Evolutionary conservation across 768 basidiomycete species (phyloP).

Genomic region (Pseudohyphozyma bogoriensis): DNA sequence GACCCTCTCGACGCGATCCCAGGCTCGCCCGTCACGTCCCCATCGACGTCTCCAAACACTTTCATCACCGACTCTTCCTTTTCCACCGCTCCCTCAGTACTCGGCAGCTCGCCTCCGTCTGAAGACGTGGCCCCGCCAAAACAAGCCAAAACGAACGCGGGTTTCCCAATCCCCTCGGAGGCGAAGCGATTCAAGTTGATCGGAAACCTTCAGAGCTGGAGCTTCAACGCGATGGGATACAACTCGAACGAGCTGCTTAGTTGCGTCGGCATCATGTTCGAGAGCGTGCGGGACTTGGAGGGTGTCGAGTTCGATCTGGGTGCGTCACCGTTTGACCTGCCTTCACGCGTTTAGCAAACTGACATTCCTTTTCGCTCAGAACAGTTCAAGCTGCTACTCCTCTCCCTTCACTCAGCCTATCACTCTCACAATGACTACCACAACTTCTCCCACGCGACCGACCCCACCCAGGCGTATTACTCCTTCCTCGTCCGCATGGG

Average conservation of each 20-base stretch:
- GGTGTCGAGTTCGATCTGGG: slow-evolving; percentile 43
- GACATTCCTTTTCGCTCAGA: slow-evolving; percentile 46
- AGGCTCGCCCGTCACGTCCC: slow-evolving; percentile 14
- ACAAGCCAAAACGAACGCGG: too few species aligned
- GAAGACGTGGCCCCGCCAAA: slow-evolving; percentile 45
- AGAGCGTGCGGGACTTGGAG: slow-evolving; percentile 70
- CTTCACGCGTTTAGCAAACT: background rate
- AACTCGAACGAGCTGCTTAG: slow-evolving; percentile 69
- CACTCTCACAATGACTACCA: slow-evolving; percentile 87
- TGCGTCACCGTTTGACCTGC: slow-evolving; percentile 39
- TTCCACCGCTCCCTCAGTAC: slow-evolving; percentile 9
- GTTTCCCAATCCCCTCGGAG: slow-evolving; percentile 21
- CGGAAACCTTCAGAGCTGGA: slow-evolving; percentile 61
- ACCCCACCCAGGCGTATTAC: slow-evolving; percentile 88
- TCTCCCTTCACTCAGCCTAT: slow-evolving; percentile 77
- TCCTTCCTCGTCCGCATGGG: slow-evolving; percentile 68
- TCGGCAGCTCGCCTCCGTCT: slow-evolving; percentile 5
- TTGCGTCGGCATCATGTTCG: slow-evolving; percentile 77
- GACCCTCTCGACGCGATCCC: slow-evolving; percentile 15
- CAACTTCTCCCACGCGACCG: slow-evolving; percentile 92
- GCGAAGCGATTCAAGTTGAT: slow-evolving; percentile 53
- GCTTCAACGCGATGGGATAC: slow-evolving; percentile 78
- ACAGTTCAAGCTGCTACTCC: slow-evolving; percentile 65
- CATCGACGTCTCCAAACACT: slow-evolving; percentile 16
- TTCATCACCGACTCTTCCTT: slow-evolving; percentile 18